phyloP scores from a whole-genome alignment of 257 asterid genomes.

The Penstemon davidsonii region DNA sequence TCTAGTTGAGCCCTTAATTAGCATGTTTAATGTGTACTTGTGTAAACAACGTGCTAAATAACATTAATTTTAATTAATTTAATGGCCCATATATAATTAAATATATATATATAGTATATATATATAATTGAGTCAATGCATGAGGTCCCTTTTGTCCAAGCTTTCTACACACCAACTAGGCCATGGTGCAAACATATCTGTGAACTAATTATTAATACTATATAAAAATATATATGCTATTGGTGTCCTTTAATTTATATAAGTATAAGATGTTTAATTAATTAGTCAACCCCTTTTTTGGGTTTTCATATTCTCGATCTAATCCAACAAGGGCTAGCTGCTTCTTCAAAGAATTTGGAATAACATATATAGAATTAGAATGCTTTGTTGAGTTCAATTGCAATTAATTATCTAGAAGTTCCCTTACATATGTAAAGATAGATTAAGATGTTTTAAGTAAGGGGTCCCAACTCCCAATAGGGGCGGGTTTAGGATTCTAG shows the following conservation, averaged over 20 bases:
- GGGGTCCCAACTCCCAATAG: no score
- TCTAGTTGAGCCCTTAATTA: not conserved
- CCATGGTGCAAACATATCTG: constrained; percentile 24
- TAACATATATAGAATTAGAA: no score
- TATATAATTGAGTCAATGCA: constrained; percentile 5
- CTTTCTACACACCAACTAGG: constrained; percentile 14
- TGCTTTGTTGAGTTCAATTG: no score
- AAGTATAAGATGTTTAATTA: not conserved
- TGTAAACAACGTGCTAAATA: not conserved
- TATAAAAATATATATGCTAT: constrained; percentile 19
- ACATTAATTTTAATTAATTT: no score
- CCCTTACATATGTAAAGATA: no score
- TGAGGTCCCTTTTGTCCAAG: constrained; percentile 34
- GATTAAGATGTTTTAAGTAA: no score
- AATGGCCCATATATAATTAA: no score
- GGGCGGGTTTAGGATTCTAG: no score
- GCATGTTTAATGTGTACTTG: constrained; percentile 19
- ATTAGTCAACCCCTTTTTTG: constrained; percentile 32
- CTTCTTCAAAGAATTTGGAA: not conserved
- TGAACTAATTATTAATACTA: no score
- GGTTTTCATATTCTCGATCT: not conserved
- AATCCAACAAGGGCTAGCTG: not conserved
- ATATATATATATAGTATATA: no score
- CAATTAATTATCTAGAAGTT: no score
- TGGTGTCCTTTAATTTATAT: constrained; percentile 4